A percentile compares a stretch with the other conserved stretches of the same genome.
phyloP scores from a whole-genome alignment of 345 rosid genomes.

The Excoecaria agallocha region DNA sequence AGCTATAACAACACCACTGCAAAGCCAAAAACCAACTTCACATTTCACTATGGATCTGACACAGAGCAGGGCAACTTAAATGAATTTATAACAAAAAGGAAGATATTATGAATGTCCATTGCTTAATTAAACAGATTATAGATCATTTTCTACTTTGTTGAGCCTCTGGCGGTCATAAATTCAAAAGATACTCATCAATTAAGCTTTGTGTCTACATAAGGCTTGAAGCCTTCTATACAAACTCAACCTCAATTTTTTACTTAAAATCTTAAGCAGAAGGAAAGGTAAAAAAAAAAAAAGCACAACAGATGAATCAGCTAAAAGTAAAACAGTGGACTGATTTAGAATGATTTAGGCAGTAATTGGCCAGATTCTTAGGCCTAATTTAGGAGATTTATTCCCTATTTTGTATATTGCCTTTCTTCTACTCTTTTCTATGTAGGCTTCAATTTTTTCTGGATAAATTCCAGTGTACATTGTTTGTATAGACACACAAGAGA shows the following conservation, averaged over 20 bases:
- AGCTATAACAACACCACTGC: slow-evolving; percentile 97
- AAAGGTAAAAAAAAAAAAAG: not conserved
- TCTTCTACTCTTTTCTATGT: too few species aligned
- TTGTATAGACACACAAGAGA: too few species aligned
- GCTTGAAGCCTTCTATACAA: not conserved
- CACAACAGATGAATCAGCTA: not conserved
- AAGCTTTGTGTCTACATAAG: not conserved
- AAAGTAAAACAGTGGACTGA: not conserved
- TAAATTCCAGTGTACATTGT: too few species aligned
- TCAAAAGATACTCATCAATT: not conserved
- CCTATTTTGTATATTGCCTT: too few species aligned
- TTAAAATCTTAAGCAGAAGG: not conserved
- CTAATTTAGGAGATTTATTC: too few species aligned
- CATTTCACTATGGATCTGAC: not conserved
- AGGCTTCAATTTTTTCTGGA: too few species aligned
- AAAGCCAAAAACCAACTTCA: slow-evolving; percentile 21
- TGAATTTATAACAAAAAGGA: not conserved
- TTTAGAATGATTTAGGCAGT: too few species aligned
- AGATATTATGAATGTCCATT: not conserved
- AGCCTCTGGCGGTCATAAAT: not conserved
- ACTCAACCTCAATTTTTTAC: not conserved
- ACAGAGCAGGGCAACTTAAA: not conserved
- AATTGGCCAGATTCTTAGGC: too few species aligned
- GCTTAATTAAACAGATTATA: not conserved
- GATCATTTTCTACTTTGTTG: not conserved